Evolutionary conservation across 192 early-diverging fungal species (phyloP).

Genomic region (Umbelopsis vinacea): DNA sequence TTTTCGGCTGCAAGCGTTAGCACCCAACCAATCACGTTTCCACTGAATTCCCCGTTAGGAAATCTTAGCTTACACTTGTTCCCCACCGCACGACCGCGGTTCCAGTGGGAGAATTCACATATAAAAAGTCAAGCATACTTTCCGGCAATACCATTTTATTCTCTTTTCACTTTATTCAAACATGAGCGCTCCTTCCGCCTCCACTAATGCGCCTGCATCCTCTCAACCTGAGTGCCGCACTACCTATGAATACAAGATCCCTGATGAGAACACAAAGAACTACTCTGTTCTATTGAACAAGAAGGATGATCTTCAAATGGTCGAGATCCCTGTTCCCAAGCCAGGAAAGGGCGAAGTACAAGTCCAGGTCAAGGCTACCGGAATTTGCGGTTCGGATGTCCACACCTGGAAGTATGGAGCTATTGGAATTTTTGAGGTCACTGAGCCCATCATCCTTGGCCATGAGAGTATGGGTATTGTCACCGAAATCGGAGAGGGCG

Average conservation of each 20-base stretch:
- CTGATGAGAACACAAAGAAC: constrained; percentile 26
- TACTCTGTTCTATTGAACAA: constrained; percentile 30
- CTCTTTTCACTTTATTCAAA: neutral
- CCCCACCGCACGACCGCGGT: neutral
- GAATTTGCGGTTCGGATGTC: constrained; percentile 45
- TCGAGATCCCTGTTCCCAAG: constrained; percentile 30
- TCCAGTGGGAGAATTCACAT: neutral
- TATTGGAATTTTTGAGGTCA: constrained; percentile 38
- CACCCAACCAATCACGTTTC: neutral
- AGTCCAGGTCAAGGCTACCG: constrained; percentile 39
- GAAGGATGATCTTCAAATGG: constrained; percentile 32
- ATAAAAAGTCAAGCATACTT: neutral
- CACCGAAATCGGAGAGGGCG: constrained; percentile 38
- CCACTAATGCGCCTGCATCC: no score
- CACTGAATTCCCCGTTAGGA: neutral
- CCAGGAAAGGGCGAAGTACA: constrained; percentile 33
- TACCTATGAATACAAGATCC: constrained; percentile 16
- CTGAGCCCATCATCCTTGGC: constrained; percentile 33
- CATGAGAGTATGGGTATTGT: constrained; percentile 47
- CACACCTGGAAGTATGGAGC: constrained; percentile 42
- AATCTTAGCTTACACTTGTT: neutral
- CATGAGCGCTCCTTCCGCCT: neutral
- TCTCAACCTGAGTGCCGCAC: neutral
- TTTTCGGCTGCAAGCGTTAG: neutral
- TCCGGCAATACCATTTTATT: neutral